Conservation (phyloP, 2,329 filamentous ascomycete species). For the Stylonectria norvegica region DNA sequence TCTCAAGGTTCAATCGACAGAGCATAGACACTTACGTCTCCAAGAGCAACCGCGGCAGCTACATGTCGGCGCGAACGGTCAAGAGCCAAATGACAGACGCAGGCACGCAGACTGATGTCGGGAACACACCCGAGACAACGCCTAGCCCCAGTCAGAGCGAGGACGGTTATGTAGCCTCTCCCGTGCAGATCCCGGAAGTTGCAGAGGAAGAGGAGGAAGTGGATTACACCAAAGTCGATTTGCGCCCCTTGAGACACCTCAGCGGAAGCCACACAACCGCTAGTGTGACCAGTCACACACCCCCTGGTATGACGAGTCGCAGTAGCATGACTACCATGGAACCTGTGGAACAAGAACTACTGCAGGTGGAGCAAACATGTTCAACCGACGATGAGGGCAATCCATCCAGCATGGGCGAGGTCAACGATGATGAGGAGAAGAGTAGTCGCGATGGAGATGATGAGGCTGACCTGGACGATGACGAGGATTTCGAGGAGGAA, state of each 20-base stretch:
- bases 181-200: slow-evolving; percentile 37
- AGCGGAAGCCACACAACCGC: slow-evolving; percentile 30
- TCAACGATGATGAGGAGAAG: slow-evolving; percentile 24
- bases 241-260: slow-evolving; percentile 46
- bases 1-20: slow-evolving; percentile 55
- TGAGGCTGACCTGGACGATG: slow-evolving; percentile 42
- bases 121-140: slow-evolving; percentile 51
- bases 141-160: slow-evolving; percentile 54
- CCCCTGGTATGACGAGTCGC: slow-evolving; percentile 20
- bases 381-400: slow-evolving; percentile 22
- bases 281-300: slow-evolving; percentile 21
- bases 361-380: slow-evolving; percentile 19
- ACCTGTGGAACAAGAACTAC: slow-evolving; percentile 13
- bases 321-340: slow-evolving; percentile 18
- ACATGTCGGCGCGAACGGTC: slow-evolving; percentile 67
- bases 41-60: slow-evolving; percentile 68
- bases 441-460: slow-evolving; percentile 26
- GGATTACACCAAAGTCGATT: slow-evolving; percentile 58
- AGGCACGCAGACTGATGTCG: slow-evolving; percentile 59
- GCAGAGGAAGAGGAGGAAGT: slow-evolving; percentile 51
- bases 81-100: slow-evolving; percentile 69
- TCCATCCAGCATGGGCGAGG: slow-evolving; percentile 24
- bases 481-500: slow-evolving; percentile 57
- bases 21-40: slow-evolving; percentile 64
- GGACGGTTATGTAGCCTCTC: slow-evolving; percentile 44